phyloP scores from a whole-genome alignment of 2,329 filamentous ascomycete genomes.

The Fusarium verrucosum region DNA sequence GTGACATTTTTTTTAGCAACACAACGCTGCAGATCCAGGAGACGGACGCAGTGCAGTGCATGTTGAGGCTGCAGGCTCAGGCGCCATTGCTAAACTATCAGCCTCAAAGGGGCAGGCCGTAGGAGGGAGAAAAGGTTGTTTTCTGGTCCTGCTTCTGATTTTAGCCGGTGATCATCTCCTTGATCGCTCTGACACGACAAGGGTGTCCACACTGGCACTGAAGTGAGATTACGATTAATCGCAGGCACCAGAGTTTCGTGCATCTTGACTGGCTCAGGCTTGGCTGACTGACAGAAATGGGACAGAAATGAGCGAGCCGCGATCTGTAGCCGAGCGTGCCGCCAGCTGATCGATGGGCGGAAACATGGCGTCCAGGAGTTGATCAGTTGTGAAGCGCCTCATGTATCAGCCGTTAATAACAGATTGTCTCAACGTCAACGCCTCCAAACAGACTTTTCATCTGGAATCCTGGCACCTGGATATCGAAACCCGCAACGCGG shows the following conservation, averaged over 20 bases:
- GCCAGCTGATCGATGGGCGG: slow-evolving; percentile 1
- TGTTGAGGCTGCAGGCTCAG: neutral
- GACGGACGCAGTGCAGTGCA: neutral
- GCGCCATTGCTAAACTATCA: slow-evolving; percentile 23
- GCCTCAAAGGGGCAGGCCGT: slow-evolving; percentile 37
- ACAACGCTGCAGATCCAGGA: slow-evolving; percentile 6
- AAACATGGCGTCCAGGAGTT: slow-evolving; percentile 13
- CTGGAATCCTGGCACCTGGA: too few species aligned
- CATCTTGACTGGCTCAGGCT: slow-evolving; percentile 14
- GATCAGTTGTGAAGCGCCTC: slow-evolving; percentile 23
- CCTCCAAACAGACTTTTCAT: slow-evolving; percentile 14
- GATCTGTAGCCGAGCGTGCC: slow-evolving; percentile 7
- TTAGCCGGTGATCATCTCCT: slow-evolving; percentile 28
- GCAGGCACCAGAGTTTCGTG: slow-evolving; percentile 32
- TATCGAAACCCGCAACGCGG: slow-evolving; percentile 5
- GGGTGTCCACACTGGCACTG: slow-evolving; percentile 6
- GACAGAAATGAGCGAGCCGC: slow-evolving; percentile 1
- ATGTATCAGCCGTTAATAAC: slow-evolving; percentile 29
- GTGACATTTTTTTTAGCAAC: slow-evolving; percentile 24
- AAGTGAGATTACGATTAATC: slow-evolving; percentile 5
- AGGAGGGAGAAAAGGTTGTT: slow-evolving; percentile 11
- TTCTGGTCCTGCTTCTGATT: slow-evolving; percentile 11
- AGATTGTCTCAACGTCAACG: slow-evolving; percentile 4
- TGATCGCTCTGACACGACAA: slow-evolving; percentile 18
- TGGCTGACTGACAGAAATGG: slow-evolving; percentile 1